Evolutionary conservation across 2,329 filamentous ascomycete genomes (phyloP), one percentile per base, ranked within the genome.

Genomic region (Zalaria obscura): DNA sequence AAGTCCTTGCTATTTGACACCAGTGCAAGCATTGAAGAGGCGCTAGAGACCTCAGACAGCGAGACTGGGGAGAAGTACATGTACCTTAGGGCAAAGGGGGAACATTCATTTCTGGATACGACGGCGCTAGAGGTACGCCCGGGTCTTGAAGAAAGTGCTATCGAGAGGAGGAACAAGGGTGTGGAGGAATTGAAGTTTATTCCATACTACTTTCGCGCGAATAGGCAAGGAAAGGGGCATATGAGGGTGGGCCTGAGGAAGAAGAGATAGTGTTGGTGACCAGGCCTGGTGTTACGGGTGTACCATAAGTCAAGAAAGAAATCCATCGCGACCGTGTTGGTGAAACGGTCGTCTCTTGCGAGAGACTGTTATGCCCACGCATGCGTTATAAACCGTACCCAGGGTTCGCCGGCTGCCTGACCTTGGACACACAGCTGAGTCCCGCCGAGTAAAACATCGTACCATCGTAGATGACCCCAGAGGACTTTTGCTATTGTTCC

Each of bases 131-230:
- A 11, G 10, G 10, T 11, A 11, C 7, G 7, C 25, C 35, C 35
- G 18, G 35, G 35, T 7, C 7, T 36, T 18, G 35, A 8, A 7
- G 18, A 26, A 5, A 4, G 7, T 4, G 33, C 27, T 28, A 28
- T 41, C 8, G 35, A 11, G 2, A 38, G 18, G 18, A n/a, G n/a
- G n/a, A 4, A 38, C 27, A 28, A 47, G 4, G 29, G 27, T 5
- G 44, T 49, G 38, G 46, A 50, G 29, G 58, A 65, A 3, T 52
- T 76, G 35, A 52, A 60, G 2, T 73, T 75, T 52, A 57, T 76
- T 36, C 72, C 72, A 18, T 76, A 75, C 47, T 72, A 70, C 50
- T 63, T 73, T 42, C 58, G 72, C 10, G 70, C 69, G 10, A 76
- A 76, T 46, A 55, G 72, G 29, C 68, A 68, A 3, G 72, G 72